Evolutionary conservation across 2,329 filamentous ascomycete species (phyloP), one percentile per base, ranked within the genome.

Genomic region (Diplodia intermedia): DNA sequence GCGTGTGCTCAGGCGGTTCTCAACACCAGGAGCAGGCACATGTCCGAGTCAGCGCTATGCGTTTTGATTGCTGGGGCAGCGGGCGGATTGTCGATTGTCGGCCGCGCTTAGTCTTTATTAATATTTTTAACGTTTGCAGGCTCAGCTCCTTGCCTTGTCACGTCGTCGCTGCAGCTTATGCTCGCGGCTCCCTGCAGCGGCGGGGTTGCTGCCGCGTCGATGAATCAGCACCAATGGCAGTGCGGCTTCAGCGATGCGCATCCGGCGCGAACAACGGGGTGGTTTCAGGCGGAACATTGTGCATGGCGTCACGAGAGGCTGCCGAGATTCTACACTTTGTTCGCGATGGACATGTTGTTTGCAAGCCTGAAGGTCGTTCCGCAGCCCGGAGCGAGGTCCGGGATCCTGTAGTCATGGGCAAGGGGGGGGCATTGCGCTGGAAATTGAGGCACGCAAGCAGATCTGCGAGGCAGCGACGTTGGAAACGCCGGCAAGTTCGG

Each of bases 361-460:
- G 31, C 26, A 29, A 29, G 33, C 54, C 14, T 47, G 60, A 63
- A 38, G 60, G 38, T 38, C 50, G 29, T 52, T 63, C 43, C 47
- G 60, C 31, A 15, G 11, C 12, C n/a, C 54, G 54, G 54, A 31
- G 47, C 47, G 60, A 50, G 31, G 12, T 36, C 60, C 60, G 60
- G 36, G 26, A n/a, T 6, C 18, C 60, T 31, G 60, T 38, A 36
- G 43, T 15, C 33, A 36, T 11, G 43, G 43, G 43, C 29, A 56
- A 56, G 18, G 36, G 26, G 54, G 54, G 18, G n/a, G 26, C 54
- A 18, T 18, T 15, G 40, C 26, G 38, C n/a, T 18, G 23, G 57
- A 61, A 33, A 61, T 61, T 61, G 57, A 49, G 57, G 57, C 57
- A 61, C 23, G 57, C 40, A 49, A 23, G 40, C 9, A 61, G 36